Evolutionary conservation across 2,329 filamentous ascomycete species (phyloP).

Genomic region (Colletotrichum lupini): DNA sequence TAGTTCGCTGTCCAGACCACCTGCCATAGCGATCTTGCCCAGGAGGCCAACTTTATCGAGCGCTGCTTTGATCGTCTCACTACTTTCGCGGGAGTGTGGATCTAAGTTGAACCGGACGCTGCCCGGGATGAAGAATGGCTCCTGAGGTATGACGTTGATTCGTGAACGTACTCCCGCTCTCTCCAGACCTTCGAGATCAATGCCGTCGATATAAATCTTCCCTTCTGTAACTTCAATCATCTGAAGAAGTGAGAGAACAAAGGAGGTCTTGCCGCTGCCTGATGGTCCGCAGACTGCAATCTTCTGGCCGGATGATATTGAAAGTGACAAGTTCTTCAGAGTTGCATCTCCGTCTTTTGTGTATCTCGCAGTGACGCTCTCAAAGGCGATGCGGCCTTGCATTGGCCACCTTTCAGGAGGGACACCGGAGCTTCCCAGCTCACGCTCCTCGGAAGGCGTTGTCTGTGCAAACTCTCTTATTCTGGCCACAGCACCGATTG

Average conservation of each 20-base stretch:
- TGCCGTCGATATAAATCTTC: conserved; percentile 55
- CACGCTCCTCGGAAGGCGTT: conserved; percentile 43
- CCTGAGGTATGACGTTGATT: conserved; percentile 62
- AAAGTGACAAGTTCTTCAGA: conserved; percentile 40
- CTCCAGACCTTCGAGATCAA: conserved; percentile 45
- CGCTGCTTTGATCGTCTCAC: conserved; percentile 55
- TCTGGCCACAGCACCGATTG: conserved; percentile 15
- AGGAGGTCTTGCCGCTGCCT: conserved; percentile 46
- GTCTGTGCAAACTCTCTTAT: conserved; percentile 15
- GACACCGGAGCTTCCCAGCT: background rate
- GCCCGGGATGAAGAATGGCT: conserved; percentile 60
- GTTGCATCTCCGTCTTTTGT: conserved; percentile 36
- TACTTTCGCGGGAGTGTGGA: conserved; percentile 49
- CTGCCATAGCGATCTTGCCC: conserved; percentile 49
- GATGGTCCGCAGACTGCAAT: conserved; percentile 49
- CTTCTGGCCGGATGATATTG: conserved; percentile 37
- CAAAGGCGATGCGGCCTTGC: conserved; percentile 41
- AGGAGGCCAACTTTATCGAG: conserved; percentile 59
- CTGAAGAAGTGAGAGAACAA: conserved; percentile 57
- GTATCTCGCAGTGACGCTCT: conserved; percentile 42
- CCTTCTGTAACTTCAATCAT: conserved; percentile 57
- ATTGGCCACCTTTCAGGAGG: conserved; percentile 42
- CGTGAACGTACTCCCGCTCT: conserved; percentile 39
- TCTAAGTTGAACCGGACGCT: conserved; percentile 62
- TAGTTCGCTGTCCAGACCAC: conserved; percentile 51